Percentiles rank a stretch among this genome's conserved stretches.
Conservation (phyloP, 129 eudicot species). For the Tanacetum coccineum region DNA sequence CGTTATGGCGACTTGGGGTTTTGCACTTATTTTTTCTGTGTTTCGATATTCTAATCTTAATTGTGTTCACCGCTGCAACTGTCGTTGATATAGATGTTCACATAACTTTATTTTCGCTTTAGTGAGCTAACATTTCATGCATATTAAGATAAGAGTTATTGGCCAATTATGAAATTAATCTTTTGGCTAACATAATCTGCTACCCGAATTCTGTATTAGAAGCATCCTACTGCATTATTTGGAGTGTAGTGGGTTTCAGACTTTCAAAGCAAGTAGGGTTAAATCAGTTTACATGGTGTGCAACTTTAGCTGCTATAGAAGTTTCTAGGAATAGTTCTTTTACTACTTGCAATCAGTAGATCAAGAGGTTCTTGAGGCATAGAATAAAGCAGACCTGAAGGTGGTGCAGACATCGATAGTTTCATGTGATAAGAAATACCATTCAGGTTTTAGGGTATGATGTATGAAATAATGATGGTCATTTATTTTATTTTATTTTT, state of each 20-base stretch:
- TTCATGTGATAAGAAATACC: too few relatives aligned
- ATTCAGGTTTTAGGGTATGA: too few relatives aligned
- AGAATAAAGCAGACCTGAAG: too few relatives aligned
- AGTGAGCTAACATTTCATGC: slow-evolving; percentile 7
- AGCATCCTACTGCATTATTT: not conserved
- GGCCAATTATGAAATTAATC: not conserved
- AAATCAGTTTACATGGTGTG: too few relatives aligned
- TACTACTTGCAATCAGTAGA: too few relatives aligned
- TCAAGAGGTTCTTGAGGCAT: too few relatives aligned
- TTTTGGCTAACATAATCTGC: not conserved
- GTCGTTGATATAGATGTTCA: not conserved
- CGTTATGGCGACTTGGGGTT: not conserved
- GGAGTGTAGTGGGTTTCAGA: not conserved
- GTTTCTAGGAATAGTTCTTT: too few relatives aligned
- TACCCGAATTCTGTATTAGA: not conserved
- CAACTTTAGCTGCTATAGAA: too few relatives aligned
- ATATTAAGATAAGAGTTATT: not conserved
- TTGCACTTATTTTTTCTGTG: not conserved
- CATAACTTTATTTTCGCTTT: not conserved
- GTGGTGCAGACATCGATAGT: too few relatives aligned
- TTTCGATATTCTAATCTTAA: not conserved
- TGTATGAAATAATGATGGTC: too few relatives aligned
- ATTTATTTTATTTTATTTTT: too few relatives aligned
- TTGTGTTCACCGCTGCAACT: not conserved
- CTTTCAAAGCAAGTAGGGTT: too few relatives aligned